Evolutionary conservation across 192 early-diverging fungal species (phyloP).

Genomic region (Coemansia sp.): DNA sequence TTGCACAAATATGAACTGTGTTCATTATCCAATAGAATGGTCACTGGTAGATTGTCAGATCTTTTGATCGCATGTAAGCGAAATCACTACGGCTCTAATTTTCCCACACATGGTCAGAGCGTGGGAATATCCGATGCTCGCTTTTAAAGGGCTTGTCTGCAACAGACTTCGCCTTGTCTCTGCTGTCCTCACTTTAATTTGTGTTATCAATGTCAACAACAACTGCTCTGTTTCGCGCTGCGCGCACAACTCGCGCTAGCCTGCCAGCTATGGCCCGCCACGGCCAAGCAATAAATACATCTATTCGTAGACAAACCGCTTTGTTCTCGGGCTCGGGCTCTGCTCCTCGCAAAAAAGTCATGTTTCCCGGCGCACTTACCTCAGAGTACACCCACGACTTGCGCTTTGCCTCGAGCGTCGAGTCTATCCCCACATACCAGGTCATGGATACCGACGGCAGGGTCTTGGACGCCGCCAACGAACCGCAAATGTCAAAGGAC

Average conservation of each 20-base stretch:
- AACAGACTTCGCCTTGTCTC: background rate
- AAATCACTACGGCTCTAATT: no score
- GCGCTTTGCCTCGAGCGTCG: constrained; percentile 62
- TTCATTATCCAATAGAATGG: background rate
- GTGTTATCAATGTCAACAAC: background rate
- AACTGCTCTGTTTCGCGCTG: background rate
- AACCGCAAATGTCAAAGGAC: constrained; percentile 69
- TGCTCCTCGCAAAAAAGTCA: constrained; percentile 54
- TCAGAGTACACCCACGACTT: constrained; percentile 65
- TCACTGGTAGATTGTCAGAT: background rate
- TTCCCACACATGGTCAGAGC: background rate
- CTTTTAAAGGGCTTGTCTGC: background rate
- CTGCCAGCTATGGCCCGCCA: background rate
- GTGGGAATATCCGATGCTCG: background rate
- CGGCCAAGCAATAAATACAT: background rate
- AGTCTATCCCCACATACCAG: constrained; percentile 85
- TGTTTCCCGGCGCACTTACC: constrained; percentile 65
- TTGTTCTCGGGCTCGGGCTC: constrained; percentile 21
- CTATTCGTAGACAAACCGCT: background rate
- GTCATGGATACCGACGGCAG: constrained; percentile 89
- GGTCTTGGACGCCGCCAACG: constrained; percentile 67
- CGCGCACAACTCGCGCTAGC: background rate
- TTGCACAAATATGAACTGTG: no score
- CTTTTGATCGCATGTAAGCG: no score
- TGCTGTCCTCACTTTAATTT: background rate